phyloP scores from a whole-genome alignment of 176 grass and related monocot species.

The Aegilops sharonensis region DNA sequence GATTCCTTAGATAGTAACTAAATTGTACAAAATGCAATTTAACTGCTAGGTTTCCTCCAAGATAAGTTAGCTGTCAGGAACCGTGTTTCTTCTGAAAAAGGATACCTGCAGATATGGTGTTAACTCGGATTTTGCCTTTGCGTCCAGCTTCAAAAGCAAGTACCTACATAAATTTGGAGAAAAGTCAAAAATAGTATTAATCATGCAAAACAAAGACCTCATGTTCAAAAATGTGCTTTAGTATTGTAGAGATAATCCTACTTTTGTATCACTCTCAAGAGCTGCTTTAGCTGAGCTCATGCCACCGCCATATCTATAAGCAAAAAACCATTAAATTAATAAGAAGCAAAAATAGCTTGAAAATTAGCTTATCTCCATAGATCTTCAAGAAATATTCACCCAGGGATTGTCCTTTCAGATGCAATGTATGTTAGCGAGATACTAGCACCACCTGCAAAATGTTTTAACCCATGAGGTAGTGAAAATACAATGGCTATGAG shows the following conservation, averaged over 20 bases:
- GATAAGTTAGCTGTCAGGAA: background rate
- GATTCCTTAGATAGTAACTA: too few relatives aligned
- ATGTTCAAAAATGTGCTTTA: conserved; percentile 14
- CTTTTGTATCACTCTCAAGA: conserved; percentile 90
- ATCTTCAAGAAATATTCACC: conserved; percentile 46
- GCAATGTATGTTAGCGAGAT: conserved; percentile 95
- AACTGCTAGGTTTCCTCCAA: background rate
- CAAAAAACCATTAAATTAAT: conserved; percentile 22
- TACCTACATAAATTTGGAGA: conserved; percentile 40
- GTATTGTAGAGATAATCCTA: conserved; percentile 28
- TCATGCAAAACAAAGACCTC: background rate
- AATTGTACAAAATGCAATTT: background rate
- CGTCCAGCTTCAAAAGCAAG: conserved; percentile 93
- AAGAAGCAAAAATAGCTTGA: conserved; percentile 1
- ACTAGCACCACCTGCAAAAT: conserved; percentile 73
- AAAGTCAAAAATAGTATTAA: background rate
- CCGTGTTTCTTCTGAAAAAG: background rate
- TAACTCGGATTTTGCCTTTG: conserved; percentile 86
- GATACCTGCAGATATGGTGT: conserved; percentile 95
- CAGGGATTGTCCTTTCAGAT: conserved; percentile 86
- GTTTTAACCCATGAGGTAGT: conserved; percentile 18
- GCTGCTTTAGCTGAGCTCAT: conserved; percentile 99
- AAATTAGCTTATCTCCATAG: background rate
- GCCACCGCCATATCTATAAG: conserved; percentile 87
- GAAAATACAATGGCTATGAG: background rate